Conservation (phyloP, 257 asterid genomes). For the Echium plantagineum region DNA sequence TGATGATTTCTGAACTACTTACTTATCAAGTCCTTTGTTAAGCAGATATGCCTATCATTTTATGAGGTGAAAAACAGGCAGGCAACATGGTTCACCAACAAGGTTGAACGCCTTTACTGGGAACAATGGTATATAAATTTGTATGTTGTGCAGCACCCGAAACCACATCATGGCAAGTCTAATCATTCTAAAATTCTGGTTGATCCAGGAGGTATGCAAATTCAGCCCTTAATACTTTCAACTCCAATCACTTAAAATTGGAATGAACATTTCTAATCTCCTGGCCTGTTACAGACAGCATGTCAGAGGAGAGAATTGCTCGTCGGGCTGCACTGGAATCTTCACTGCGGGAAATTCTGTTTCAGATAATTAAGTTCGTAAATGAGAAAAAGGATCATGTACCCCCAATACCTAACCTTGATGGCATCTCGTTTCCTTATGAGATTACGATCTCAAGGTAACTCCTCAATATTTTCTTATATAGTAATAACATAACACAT, state of each 20-base stretch:
- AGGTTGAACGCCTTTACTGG: slow-evolving; percentile 86
- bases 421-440: slow-evolving; percentile 79
- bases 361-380: slow-evolving; percentile 84
- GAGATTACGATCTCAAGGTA: slow-evolving; percentile 92
- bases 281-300: slow-evolving; percentile 25
- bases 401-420: slow-evolving; percentile 73
- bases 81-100: slow-evolving; percentile 80
- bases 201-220: slow-evolving; percentile 64
- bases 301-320: slow-evolving; percentile 63
- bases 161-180: slow-evolving; percentile 59
- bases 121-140: slow-evolving; percentile 87
- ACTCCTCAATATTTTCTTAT: slow-evolving; percentile 6
- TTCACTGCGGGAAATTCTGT: slow-evolving; percentile 75
- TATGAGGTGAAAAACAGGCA: slow-evolving; percentile 85
- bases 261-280: background rate
- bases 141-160: slow-evolving; percentile 60
- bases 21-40: slow-evolving; percentile 11
- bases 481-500: background rate
- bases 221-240: background rate
- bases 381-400: slow-evolving; percentile 93
- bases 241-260: background rate
- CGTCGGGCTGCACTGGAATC: slow-evolving; percentile 60
- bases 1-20: slow-evolving; percentile 5
- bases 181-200: slow-evolving; percentile 51
- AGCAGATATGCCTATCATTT: slow-evolving; percentile 80